These are phyloP conservation scores for Rhododendron henanense DNA, from an alignment of 148 eudicot genomes.

Conservation along the genomic window DNA sequence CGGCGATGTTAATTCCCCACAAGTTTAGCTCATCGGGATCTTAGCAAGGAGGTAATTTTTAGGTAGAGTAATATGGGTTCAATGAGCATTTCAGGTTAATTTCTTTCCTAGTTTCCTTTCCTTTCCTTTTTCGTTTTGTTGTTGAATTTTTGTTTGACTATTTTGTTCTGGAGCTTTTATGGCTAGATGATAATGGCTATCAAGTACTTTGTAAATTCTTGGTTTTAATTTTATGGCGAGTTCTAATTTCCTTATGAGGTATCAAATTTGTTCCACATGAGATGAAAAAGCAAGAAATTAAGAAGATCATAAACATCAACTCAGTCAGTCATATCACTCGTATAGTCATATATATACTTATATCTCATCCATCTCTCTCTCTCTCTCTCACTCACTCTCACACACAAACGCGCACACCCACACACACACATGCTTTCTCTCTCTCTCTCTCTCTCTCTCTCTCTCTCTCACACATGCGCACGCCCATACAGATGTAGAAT, in stretches of 20 bases:
- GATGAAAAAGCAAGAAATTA: background rate
- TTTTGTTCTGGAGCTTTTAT: background rate
- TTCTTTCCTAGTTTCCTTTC: background rate
- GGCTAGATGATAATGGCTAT: background rate
- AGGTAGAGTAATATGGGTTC: slow-evolving; percentile 15
- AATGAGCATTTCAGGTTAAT: slow-evolving; percentile 12
- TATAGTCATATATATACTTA: too few relatives aligned
- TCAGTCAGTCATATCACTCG: too few relatives aligned
- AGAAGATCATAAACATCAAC: background rate
- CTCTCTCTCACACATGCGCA: background rate
- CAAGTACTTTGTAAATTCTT: slow-evolving; percentile 8
- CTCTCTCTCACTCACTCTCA: too few relatives aligned
- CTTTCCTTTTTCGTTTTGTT: background rate
- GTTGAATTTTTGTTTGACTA: background rate
- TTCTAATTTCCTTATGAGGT: slow-evolving; percentile 6
- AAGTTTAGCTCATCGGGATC: background rate
- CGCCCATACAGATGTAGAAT: background rate
- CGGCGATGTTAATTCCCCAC: background rate
- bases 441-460: background rate
- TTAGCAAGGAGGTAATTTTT: background rate
- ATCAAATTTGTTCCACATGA: background rate
- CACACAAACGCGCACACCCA: too few relatives aligned
- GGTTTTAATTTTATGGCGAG: background rate
- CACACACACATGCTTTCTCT: too few relatives aligned
- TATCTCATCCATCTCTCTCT: too few relatives aligned